A percentile compares a stretch with the other conserved stretches of the same genome.
phyloP scores from a whole-genome alignment of 2,329 filamentous ascomycete genomes.

The Sphaceloma murrayae region DNA sequence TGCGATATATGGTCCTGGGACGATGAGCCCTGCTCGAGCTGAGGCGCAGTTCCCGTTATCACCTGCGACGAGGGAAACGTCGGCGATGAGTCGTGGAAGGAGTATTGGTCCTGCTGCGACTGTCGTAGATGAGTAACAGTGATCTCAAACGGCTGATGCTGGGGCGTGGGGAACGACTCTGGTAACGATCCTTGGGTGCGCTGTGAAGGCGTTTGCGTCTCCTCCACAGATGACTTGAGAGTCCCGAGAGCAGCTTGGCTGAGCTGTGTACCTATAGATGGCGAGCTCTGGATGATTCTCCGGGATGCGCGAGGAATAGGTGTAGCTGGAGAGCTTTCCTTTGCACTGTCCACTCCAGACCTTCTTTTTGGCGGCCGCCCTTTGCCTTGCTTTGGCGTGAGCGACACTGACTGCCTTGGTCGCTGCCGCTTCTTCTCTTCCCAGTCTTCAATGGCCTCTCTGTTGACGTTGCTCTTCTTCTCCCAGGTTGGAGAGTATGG shows the following conservation, averaged over 20 bases:
- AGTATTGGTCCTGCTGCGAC: constrained; percentile 14
- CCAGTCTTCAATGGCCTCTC: constrained; percentile 31
- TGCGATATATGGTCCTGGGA: not conserved
- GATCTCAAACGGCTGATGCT: not conserved
- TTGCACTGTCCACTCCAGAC: too few species aligned
- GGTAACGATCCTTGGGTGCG: not conserved
- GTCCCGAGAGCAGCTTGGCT: too few species aligned
- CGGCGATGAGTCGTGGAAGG: constrained; percentile 5
- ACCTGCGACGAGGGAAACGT: constrained; percentile 18
- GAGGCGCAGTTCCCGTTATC: constrained; percentile 16
- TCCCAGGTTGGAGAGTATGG: constrained; percentile 46
- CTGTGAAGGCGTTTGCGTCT: too few species aligned
- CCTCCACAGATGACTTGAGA: too few species aligned
- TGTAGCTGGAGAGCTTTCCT: constrained; percentile 1
- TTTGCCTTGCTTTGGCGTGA: not conserved
- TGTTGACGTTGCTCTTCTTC: constrained; percentile 30
- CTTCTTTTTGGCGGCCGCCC: constrained; percentile 8
- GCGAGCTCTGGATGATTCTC: constrained; percentile 12
- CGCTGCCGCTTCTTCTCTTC: constrained; percentile 24
- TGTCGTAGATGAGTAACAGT: constrained; percentile 2
- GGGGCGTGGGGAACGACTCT: not conserved
- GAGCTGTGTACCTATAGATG: not conserved
- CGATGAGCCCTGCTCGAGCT: not conserved
- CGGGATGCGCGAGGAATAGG: not conserved
- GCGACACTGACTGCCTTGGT: not conserved